phyloP scores from a whole-genome alignment of 331 rosid species.

The Ulmus americana region DNA sequence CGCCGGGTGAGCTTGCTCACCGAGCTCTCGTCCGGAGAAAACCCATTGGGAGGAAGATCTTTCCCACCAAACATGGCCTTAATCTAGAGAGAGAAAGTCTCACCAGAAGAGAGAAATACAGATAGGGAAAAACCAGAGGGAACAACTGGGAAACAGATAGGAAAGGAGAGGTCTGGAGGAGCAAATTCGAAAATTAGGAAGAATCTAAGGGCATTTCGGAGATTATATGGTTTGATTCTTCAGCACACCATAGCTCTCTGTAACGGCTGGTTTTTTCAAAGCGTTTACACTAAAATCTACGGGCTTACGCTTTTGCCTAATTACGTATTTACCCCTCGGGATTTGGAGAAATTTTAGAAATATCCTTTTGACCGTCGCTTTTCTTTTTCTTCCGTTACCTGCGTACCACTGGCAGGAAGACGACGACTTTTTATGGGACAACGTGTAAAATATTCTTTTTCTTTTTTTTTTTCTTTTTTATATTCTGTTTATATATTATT shows the following conservation, averaged over 20 bases:
- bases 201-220: constrained; percentile 8
- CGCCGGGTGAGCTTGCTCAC: constrained; percentile 60
- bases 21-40: constrained; percentile 63
- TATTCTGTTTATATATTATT: no score
- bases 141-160: constrained; percentile 2
- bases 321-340: background rate
- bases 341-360: constrained; percentile 5
- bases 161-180: constrained; percentile 22
- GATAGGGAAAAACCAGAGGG: background rate
- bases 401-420: background rate
- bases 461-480: background rate
- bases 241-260: constrained; percentile 3
- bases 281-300: constrained; percentile 28
- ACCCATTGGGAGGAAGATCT: constrained; percentile 43
- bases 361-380: constrained; percentile 22
- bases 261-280: constrained; percentile 42
- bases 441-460: background rate
- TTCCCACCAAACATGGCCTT: constrained; percentile 56
- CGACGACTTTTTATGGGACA: constrained; percentile 5
- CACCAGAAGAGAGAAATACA: background rate
- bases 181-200: constrained; percentile 28
- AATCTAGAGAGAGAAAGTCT: background rate
- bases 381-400: background rate
- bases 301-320: background rate
- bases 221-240: constrained; percentile 26